These are phyloP conservation scores for Spatholobus suberectus DNA, from an alignment of 306 rosid genomes.

Conservation along the genomic window DNA sequence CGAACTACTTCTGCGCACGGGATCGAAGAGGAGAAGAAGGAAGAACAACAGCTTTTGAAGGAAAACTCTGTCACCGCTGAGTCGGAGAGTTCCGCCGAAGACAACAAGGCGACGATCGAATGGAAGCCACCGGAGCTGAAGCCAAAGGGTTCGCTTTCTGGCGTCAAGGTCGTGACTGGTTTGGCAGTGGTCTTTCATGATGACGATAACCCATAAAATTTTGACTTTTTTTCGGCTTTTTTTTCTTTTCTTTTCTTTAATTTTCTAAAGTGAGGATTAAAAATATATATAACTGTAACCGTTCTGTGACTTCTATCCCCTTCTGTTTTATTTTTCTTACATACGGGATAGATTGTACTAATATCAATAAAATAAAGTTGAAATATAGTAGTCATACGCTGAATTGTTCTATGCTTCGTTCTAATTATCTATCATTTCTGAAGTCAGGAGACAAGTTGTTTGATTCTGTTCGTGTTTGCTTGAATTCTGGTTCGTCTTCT, in stretches of 20 bases:
- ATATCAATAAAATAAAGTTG: conserved; percentile 51
- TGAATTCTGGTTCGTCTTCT: conserved; percentile 23
- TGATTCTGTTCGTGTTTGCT: conserved; percentile 3
- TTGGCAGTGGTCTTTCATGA: conserved; percentile 60
- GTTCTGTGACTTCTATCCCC: conserved; percentile 55
- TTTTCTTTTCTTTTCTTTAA: background rate
- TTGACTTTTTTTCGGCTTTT: conserved; percentile 40
- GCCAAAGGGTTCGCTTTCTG: conserved; percentile 49
- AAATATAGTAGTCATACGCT: conserved; percentile 12
- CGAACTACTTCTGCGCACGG: conserved; percentile 16
- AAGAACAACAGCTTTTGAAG: conserved; percentile 6
- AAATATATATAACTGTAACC: conserved; percentile 43
- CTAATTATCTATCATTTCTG: background rate
- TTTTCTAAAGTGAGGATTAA: conserved; percentile 35
- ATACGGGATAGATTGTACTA: conserved; percentile 63
- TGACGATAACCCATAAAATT: conserved; percentile 59
- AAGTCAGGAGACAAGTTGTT: background rate
- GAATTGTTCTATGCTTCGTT: background rate
- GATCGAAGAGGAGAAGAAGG: background rate
- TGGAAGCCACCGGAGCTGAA: conserved; percentile 66
- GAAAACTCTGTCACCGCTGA: background rate
- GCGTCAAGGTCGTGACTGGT: conserved; percentile 61
- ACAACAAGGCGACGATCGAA: conserved; percentile 35
- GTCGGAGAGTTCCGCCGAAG: conserved; percentile 37
- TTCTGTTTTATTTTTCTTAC: conserved; percentile 65